Conservation (phyloP, 2,329 filamentous ascomycete genomes). For the Curvularia verruculosa region DNA sequence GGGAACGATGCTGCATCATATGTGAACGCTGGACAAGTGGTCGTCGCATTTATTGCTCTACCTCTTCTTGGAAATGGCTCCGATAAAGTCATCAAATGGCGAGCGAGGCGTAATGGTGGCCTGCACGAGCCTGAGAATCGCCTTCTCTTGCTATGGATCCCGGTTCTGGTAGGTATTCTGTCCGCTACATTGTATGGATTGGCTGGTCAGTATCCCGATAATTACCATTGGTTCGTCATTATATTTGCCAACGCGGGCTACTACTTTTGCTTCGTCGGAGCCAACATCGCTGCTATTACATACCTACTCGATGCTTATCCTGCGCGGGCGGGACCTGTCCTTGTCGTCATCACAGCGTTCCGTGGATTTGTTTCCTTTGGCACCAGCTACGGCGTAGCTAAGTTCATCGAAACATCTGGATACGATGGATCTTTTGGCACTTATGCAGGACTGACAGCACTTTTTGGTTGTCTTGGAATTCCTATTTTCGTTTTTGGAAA, state of each 20-base stretch:
- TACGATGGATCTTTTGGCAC: conserved; percentile 44
- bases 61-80: conserved; percentile 34
- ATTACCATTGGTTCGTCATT: conserved; percentile 47
- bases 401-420: conserved; percentile 40
- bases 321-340: conserved; percentile 49
- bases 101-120: conserved; percentile 43
- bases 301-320: conserved; percentile 56
- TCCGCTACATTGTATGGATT: conserved; percentile 26
- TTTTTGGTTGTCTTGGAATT: conserved; percentile 39
- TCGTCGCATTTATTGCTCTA: conserved; percentile 38
- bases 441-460: conserved; percentile 39
- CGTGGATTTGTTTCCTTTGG: conserved; percentile 56
- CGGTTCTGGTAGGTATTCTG: conserved; percentile 44
- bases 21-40: conserved; percentile 37
- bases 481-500: conserved; percentile 41
- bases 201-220: conserved; percentile 41
- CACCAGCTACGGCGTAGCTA: conserved; percentile 48
- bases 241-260: conserved; percentile 39
- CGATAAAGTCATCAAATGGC: conserved; percentile 44
- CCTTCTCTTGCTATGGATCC: conserved; percentile 48
- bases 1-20: conserved; percentile 22
- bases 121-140: conserved; percentile 51
- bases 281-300: conserved; percentile 55
- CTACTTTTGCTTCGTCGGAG: conserved; percentile 50
- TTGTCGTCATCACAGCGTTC: conserved; percentile 56